Conservation (phyloP, 441 rosid species). For the Dalechampia spathulata region DNA sequence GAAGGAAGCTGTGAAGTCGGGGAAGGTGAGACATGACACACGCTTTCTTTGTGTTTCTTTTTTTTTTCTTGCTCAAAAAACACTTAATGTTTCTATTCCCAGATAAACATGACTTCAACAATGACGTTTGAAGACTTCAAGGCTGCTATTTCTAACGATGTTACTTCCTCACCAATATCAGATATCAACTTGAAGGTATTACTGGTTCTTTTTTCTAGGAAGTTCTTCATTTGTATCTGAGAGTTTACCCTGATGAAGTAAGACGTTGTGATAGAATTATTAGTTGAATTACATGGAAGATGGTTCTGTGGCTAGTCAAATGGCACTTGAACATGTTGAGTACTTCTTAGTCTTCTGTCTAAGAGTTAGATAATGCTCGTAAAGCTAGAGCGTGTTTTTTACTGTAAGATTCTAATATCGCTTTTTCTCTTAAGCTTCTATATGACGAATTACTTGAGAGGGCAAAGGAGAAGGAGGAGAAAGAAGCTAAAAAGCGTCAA, state of each 20-base stretch:
- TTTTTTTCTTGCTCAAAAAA: not conserved
- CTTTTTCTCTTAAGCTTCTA: slow-evolving; percentile 50
- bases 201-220: not conserved
- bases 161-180: slow-evolving; percentile 47
- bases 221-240: not conserved
- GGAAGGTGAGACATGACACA: slow-evolving; percentile 43
- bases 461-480: slow-evolving; percentile 92
- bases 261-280: not conserved
- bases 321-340: not conserved
- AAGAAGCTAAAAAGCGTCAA: slow-evolving; percentile 89
- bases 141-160: slow-evolving; percentile 49
- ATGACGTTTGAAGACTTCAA: slow-evolving; percentile 83
- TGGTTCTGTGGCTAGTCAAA: not conserved
- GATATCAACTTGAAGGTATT: slow-evolving; percentile 70
- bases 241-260: not conserved
- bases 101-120: slow-evolving; percentile 52
- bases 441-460: slow-evolving; percentile 80
- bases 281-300: not conserved
- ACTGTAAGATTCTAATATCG: slow-evolving; percentile 1
- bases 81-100: slow-evolving; percentile 17
- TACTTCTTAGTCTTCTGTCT: not conserved
- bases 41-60: not conserved
- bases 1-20: slow-evolving; percentile 74
- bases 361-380: not conserved
- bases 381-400: not conserved